phyloP scores from a whole-genome alignment of 228 moss, liverwort and hornwort genomes.

The Sphagnum fallax region DNA sequence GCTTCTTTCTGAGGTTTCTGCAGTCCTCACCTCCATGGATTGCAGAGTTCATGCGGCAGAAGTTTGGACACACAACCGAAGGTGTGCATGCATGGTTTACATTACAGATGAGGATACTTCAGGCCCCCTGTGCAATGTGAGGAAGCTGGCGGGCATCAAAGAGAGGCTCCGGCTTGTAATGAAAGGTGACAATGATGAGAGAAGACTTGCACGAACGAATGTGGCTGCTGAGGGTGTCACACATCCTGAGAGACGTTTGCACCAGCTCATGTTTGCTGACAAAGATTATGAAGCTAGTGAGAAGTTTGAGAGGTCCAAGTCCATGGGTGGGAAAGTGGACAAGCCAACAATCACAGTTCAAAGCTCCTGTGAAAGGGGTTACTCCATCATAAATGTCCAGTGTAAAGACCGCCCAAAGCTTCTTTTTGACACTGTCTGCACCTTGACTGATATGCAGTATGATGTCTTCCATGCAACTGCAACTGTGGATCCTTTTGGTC shows the following conservation, averaged over 20 bases:
- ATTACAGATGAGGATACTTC: constrained; percentile 54
- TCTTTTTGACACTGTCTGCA: constrained; percentile 51
- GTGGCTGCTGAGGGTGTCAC: constrained; percentile 40
- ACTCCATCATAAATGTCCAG: constrained; percentile 37
- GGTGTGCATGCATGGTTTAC: constrained; percentile 56
- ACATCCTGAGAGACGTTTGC: constrained; percentile 48
- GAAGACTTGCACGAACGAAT: constrained; percentile 30
- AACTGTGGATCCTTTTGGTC: constrained; percentile 36
- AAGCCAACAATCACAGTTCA: constrained; percentile 15
- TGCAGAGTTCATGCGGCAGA: constrained; percentile 60
- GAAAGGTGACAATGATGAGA: constrained; percentile 34
- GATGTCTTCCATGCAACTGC: constrained; percentile 59
- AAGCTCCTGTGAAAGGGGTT: constrained; percentile 40
- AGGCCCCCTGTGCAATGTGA: constrained; percentile 41
- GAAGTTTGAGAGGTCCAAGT: constrained; percentile 5
- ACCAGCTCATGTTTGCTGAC: constrained; percentile 59
- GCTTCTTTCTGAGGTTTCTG: constrained; percentile 50
- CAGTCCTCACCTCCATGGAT: constrained; percentile 47
- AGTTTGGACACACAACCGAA: constrained; percentile 60
- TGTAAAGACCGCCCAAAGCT: constrained; percentile 50
- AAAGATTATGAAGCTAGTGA: constrained; percentile 22
- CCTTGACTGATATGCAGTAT: constrained; percentile 57
- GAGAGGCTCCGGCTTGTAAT: constrained; percentile 46
- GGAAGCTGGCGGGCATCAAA: constrained; percentile 37
- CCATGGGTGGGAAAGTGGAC: constrained; percentile 4